Conservation (phyloP, 2,329 filamentous ascomycete genomes). For the Curvularia lunata region DNA sequence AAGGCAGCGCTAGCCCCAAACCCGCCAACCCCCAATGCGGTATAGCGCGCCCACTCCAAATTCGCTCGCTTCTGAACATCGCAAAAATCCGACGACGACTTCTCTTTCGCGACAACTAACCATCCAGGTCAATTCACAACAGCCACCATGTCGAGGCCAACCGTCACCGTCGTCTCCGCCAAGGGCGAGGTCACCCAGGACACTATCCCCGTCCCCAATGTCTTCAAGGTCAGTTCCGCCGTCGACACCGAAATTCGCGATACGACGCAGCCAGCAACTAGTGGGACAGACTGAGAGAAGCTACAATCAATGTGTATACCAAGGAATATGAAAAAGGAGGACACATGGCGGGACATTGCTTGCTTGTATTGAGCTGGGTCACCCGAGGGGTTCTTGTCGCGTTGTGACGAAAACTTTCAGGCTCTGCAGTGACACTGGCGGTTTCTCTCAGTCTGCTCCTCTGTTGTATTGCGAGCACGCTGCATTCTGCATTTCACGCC, state of each 20-base stretch:
- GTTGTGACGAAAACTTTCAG: slow-evolving; percentile 11
- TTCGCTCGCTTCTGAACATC: slow-evolving; percentile 11
- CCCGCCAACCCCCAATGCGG: neutral
- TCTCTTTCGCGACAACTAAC: slow-evolving; percentile 37
- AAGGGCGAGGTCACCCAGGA: slow-evolving; percentile 91
- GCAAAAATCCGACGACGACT: slow-evolving; percentile 12
- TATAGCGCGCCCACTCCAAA: slow-evolving; percentile 12
- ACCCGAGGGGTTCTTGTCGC: slow-evolving; percentile 8
- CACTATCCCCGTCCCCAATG: slow-evolving; percentile 90
- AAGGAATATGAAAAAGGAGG: neutral
- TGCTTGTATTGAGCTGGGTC: slow-evolving; percentile 3
- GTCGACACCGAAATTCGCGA: slow-evolving; percentile 21
- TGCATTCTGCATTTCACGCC: neutral
- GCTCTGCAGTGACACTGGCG: neutral
- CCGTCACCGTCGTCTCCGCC: slow-evolving; percentile 94
- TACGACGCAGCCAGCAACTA: slow-evolving; percentile 12
- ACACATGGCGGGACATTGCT: neutral
- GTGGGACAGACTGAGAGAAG: slow-evolving; percentile 9
- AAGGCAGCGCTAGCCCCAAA: neutral
- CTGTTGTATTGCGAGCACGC: neutral
- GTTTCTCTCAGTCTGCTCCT: slow-evolving; percentile 9
- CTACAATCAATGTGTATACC: slow-evolving; percentile 2
- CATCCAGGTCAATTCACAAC: slow-evolving; percentile 36
- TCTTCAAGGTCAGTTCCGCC: slow-evolving; percentile 71
- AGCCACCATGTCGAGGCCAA: slow-evolving; percentile 80